Percentiles rank a stretch among this genome's conserved stretches.
Conservation (phyloP, 202 grass and related monocot species). For the Panicum hallii region DNA sequence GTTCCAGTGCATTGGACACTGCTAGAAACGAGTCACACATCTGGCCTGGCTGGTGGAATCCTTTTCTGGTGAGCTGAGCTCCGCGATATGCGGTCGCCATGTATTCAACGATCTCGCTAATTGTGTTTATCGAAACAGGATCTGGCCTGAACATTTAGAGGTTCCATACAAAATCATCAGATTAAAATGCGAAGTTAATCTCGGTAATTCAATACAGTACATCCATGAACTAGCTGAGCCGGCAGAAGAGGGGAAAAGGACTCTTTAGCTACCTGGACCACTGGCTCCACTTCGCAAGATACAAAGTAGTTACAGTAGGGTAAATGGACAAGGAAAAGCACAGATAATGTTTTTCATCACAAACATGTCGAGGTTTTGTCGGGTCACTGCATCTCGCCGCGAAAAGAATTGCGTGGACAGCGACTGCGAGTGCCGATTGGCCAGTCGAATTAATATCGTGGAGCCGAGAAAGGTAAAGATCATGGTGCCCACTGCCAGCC, state of each 20-base stretch:
- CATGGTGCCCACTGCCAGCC: background rate
- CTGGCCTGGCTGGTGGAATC: background rate
- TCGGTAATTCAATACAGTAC: no score
- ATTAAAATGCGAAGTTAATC: no score
- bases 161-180: no score
- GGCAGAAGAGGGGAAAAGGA: no score
- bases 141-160: no score
- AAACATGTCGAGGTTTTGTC: background rate
- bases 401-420: background rate
- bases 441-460: background rate
- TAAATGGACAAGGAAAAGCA: background rate
- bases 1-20: background rate
- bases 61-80: background rate
- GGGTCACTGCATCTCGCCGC: background rate
- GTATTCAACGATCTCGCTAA: background rate
- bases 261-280: background rate
- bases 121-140: no score
- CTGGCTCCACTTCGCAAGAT: no score
- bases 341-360: background rate
- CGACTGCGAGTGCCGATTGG: background rate
- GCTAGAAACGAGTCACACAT: background rate
- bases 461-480: constrained; percentile 1
- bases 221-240: no score
- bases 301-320: background rate
- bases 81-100: background rate